Conservation (phyloP, 306 rosid genomes). For the Mimosa pudica region DNA sequence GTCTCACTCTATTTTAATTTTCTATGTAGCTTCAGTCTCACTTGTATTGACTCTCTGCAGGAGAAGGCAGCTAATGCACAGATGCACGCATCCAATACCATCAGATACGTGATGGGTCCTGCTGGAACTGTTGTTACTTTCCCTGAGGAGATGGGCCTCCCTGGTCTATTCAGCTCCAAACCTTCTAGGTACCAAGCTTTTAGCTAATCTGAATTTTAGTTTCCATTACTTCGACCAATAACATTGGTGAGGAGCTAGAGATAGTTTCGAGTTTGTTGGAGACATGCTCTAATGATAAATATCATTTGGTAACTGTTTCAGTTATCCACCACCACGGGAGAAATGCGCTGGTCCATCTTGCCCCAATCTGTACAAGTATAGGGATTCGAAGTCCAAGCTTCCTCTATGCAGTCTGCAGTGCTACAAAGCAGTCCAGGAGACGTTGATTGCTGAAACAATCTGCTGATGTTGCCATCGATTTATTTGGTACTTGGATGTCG, state of each 20-base stretch:
- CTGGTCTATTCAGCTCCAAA: constrained; percentile 55
- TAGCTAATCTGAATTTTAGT: neutral
- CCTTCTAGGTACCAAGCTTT: constrained; percentile 18
- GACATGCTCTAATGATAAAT: constrained; percentile 25
- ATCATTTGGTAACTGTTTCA: constrained; percentile 42
- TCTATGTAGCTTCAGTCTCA: constrained; percentile 31
- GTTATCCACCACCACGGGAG: constrained; percentile 92
- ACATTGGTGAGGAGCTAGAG: neutral
- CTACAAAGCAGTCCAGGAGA: constrained; percentile 72
- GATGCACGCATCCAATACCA: constrained; percentile 62
- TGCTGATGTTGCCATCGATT: constrained; percentile 38
- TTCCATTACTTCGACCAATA: constrained; percentile 19
- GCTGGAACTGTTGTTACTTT: constrained; percentile 71
- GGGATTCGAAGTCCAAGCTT: constrained; percentile 81
- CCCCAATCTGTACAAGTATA: constrained; percentile 75
- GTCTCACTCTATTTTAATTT: constrained; percentile 9
- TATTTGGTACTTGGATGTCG: neutral
- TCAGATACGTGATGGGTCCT: constrained; percentile 75
- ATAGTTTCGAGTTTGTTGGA: constrained; percentile 24
- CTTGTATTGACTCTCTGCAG: constrained; percentile 46
- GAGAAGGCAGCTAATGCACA: constrained; percentile 83
- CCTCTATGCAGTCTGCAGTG: constrained; percentile 94
- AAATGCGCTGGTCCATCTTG: constrained; percentile 83
- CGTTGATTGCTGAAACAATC: constrained; percentile 40
- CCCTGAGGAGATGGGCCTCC: constrained; percentile 84